phyloP scores from a whole-genome alignment of 306 rosid species.

The Glycyrrhiza uralensis region DNA sequence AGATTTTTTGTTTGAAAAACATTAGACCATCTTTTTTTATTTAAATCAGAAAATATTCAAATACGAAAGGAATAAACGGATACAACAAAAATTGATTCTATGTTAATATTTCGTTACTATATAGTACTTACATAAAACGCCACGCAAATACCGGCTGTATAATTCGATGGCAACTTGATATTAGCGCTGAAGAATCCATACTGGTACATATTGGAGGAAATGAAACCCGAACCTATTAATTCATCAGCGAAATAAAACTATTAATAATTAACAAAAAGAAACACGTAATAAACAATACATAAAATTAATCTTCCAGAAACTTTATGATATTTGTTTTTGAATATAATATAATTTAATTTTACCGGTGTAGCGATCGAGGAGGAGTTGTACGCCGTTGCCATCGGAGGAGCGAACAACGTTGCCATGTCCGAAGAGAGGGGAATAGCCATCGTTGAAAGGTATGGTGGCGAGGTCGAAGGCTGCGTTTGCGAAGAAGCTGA shows the following conservation, averaged over 20 bases:
- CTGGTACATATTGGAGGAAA: slow-evolving; percentile 71
- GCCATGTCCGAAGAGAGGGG: slow-evolving; percentile 71
- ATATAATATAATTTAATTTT: background rate
- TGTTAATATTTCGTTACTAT: background rate
- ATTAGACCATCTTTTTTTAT: background rate
- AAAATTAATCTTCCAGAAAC: no score
- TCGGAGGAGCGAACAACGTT: slow-evolving; percentile 80
- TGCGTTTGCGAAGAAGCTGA: slow-evolving; percentile 28
- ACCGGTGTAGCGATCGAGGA: slow-evolving; percentile 91
- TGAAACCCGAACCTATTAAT: slow-evolving; percentile 81
- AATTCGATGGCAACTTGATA: slow-evolving; percentile 84
- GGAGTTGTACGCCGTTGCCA: slow-evolving; percentile 76
- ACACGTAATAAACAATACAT: no score
- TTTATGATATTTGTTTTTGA: no score
- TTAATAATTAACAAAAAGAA: background rate
- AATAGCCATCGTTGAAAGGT: slow-evolving; percentile 63
- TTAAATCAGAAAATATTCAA: background rate
- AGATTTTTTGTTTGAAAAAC: background rate
- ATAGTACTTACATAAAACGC: slow-evolving; percentile 84
- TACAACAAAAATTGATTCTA: background rate
- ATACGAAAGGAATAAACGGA: background rate
- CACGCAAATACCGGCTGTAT: slow-evolving; percentile 82
- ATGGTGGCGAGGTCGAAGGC: slow-evolving; percentile 66
- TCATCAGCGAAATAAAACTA: background rate
- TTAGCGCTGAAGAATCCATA: slow-evolving; percentile 94